These are phyloP conservation scores for Myxozyma geophila DNA, from an alignment of 805 yeast species.

Conservation along the genomic window DNA sequence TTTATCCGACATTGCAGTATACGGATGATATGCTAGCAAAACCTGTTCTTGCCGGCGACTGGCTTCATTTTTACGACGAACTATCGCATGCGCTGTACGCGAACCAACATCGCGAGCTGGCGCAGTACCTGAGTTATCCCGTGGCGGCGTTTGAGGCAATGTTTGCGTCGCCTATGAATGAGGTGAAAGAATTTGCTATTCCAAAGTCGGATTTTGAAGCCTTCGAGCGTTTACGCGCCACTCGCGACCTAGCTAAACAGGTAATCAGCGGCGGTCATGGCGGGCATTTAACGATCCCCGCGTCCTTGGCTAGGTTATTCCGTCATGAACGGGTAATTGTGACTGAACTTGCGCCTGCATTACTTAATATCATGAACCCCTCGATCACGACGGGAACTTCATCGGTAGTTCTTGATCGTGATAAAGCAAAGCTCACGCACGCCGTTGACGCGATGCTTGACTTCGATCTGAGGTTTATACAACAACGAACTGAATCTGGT, in stretches of 20 bases:
- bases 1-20: constrained; percentile 63
- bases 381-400: constrained; percentile 35
- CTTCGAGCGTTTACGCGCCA: constrained; percentile 42
- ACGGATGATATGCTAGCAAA: constrained; percentile 65
- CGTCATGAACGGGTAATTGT: constrained; percentile 24
- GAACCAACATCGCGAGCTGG: constrained; percentile 53
- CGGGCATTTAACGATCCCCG: neutral
- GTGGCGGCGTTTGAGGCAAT: constrained; percentile 65
- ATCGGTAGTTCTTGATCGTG: constrained; percentile 10
- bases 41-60: constrained; percentile 68
- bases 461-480: constrained; percentile 35
- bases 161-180: constrained; percentile 48
- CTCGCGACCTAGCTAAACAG: constrained; percentile 43
- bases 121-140: constrained; percentile 60
- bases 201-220: constrained; percentile 32
- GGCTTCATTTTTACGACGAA: constrained; percentile 76
- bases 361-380: constrained; percentile 40
- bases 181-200: constrained; percentile 36
- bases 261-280: constrained; percentile 33
- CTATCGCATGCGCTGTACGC: constrained; percentile 50
- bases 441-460: constrained; percentile 39
- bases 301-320: constrained; percentile 29
- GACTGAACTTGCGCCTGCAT: constrained; percentile 45
- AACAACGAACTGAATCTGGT: constrained; percentile 43
- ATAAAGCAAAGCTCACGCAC: constrained; percentile 16